Evolutionary conservation across 2,329 filamentous ascomycete species (phyloP).

Genomic region (Penicillium digitatum): DNA sequence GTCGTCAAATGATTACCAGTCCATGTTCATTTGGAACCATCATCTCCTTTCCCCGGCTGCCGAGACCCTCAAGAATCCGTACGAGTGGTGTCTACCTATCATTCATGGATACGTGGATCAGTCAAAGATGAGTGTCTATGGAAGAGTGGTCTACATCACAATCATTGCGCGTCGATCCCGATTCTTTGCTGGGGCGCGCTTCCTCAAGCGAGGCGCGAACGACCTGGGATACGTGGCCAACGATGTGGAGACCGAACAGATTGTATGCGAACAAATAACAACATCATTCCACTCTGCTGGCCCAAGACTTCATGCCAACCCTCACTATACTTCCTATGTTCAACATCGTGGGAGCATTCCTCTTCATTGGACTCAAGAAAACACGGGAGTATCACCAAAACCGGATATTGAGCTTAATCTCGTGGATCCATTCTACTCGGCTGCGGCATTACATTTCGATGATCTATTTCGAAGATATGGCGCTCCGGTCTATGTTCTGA

Average conservation of each 20-base stretch:
- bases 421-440: constrained; percentile 92
- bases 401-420: constrained; percentile 93
- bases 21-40: constrained; percentile 98
- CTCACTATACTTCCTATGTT: constrained; percentile 91
- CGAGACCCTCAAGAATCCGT: constrained; percentile 68
- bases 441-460: constrained; percentile 91
- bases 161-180: constrained; percentile 89
- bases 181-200: constrained; percentile 89
- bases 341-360: constrained; percentile 97
- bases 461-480: constrained; percentile 92
- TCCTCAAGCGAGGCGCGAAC: constrained; percentile 90
- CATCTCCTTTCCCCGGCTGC: constrained; percentile 77
- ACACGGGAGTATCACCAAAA: constrained; percentile 89
- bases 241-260: constrained; percentile 97
- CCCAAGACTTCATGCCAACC: constrained; percentile 77
- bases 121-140: constrained; percentile 78
- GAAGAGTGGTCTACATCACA: constrained; percentile 83
- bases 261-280: constrained; percentile 88
- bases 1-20: constrained; percentile 76
- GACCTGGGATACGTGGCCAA: constrained; percentile 95
- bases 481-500: constrained; percentile 83
- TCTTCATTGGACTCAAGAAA: constrained; percentile 95
- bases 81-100: constrained; percentile 93
- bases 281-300: constrained; percentile 95
- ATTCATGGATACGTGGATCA: constrained; percentile 97